These are phyloP conservation scores for Huntiella omanensis DNA, from an alignment of 2,329 filamentous ascomycete species.

Conservation along the genomic window DNA sequence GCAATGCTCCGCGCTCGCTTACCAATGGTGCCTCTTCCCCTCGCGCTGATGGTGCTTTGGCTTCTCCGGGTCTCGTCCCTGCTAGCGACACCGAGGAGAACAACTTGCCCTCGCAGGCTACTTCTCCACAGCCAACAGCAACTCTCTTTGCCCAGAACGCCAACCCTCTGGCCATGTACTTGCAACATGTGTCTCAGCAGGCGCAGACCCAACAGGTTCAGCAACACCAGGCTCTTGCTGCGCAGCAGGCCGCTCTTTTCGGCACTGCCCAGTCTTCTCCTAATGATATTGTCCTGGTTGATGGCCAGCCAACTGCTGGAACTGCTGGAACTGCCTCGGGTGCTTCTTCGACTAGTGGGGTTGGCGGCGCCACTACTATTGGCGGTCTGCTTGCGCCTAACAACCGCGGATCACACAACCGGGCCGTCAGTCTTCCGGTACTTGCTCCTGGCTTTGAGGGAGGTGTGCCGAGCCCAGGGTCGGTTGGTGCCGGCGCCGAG, in stretches of 20 bases:
- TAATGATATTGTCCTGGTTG: slow-evolving; percentile 36
- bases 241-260: slow-evolving; percentile 67
- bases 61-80: slow-evolving; percentile 34
- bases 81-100: slow-evolving; percentile 16
- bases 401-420: slow-evolving; percentile 43
- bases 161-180: slow-evolving; percentile 86
- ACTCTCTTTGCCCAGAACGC: slow-evolving; percentile 63
- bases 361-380: slow-evolving; percentile 46
- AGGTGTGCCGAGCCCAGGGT: slow-evolving; percentile 30
- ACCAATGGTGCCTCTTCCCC: slow-evolving; percentile 50
- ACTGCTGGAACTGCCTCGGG: slow-evolving; percentile 49
- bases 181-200: slow-evolving; percentile 63
- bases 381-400: slow-evolving; percentile 60
- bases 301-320: slow-evolving; percentile 41
- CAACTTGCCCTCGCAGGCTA: slow-evolving; percentile 33
- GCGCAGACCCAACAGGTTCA: slow-evolving; percentile 58
- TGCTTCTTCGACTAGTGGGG: slow-evolving; percentile 35
- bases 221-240: slow-evolving; percentile 50
- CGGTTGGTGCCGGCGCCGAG: slow-evolving; percentile 14
- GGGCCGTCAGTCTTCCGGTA: slow-evolving; percentile 73
- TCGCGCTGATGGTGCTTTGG: slow-evolving; percentile 38
- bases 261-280: slow-evolving; percentile 47
- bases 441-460: slow-evolving; percentile 46
- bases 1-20: slow-evolving; percentile 83
- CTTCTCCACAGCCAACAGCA: slow-evolving; percentile 44